These are phyloP conservation scores for Penicillium sp. DNA, from an alignment of 2,329 filamentous ascomycete species.

Conservation along the genomic window DNA sequence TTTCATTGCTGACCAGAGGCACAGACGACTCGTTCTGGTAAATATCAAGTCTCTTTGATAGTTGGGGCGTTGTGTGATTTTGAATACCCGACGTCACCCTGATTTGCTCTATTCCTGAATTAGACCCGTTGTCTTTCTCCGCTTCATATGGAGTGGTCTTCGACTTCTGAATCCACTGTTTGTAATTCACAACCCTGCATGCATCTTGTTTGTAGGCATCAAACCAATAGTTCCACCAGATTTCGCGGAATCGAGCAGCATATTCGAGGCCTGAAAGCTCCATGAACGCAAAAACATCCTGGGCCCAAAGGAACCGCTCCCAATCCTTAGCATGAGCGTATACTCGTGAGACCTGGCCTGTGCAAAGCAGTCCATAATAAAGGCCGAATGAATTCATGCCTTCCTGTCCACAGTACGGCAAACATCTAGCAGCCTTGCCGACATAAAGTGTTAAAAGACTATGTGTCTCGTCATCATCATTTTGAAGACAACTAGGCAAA, in stretches of 20 bases:
- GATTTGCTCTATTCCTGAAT: no score
- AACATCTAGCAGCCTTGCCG: conserved; percentile 2
- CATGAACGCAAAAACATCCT: neutral
- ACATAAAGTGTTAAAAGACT: neutral
- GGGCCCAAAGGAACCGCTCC: conserved; percentile 6
- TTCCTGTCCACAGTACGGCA: conserved; percentile 3
- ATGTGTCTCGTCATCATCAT: neutral
- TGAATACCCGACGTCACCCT: no score
- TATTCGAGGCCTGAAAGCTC: neutral
- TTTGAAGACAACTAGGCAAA: neutral
- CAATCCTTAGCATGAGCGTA: conserved; percentile 1
- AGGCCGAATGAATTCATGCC: neutral
- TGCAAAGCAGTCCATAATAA: neutral
- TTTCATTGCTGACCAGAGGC: no score
- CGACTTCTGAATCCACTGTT: neutral
- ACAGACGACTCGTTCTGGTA: no score
- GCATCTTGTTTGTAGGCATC: neutral
- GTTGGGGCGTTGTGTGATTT: no score
- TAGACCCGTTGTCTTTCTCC: no score
- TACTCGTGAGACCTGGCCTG: neutral
- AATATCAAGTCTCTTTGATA: no score
- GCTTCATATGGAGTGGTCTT: neutral
- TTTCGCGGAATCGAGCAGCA: conserved; percentile 2
- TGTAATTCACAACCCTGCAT: neutral
- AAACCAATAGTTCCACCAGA: conserved; percentile 7